Base-by-base conservation (phyloP, 306 rosid species). In the Urtica urens region DNA sequence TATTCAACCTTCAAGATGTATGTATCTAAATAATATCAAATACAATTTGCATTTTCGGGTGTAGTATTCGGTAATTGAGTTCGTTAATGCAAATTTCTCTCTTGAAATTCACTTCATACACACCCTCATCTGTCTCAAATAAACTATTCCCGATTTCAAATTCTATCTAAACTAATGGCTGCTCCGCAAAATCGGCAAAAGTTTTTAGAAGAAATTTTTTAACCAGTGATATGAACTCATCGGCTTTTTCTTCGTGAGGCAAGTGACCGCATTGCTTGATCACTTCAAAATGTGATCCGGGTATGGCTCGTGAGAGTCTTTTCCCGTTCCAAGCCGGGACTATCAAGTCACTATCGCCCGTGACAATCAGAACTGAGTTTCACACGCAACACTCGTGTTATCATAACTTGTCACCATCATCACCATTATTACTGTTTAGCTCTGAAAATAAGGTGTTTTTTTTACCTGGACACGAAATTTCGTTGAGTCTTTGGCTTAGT, bases 391-490 rank as follows among this genome's bases (percentile, higher is more conserved):
- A 40, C 4, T 40, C 2, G 46, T 15, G 17, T n/a, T n/a, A n/a
- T n/a, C n/a, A n/a, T n/a, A n/a, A n/a, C n/a, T n/a, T n/a, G n/a
- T n/a, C n/a, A n/a, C n/a, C n/a, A n/a, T n/a, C n/a, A n/a, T n/a
- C n/a, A n/a, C n/a, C n/a, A n/a, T n/a, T n/a, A n/a, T n/a, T n/a
- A n/a, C n/a, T n/a, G n/a, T n/a, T n/a, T n/a, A n/a, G n/a, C n/a
- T n/a, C n/a, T n/a, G n/a, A n/a, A n/a, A n/a, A n/a, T n/a, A n/a
- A n/a, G n/a, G 67, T 68, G 53, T 40, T 40, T 59, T 4, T 33
- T 44, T 69, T 55, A 88, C 97, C 93, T 23, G 97, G 95, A 57
- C 97, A 88, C 42, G 94, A 74, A 60, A 88, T 88, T 58, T 88
- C 66, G 25, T 57, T 55, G 49, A 88, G 95, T 64, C 88, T 72